Conservation (phyloP, 306 rosid genomes). For the Potentilla sterilis region DNA sequence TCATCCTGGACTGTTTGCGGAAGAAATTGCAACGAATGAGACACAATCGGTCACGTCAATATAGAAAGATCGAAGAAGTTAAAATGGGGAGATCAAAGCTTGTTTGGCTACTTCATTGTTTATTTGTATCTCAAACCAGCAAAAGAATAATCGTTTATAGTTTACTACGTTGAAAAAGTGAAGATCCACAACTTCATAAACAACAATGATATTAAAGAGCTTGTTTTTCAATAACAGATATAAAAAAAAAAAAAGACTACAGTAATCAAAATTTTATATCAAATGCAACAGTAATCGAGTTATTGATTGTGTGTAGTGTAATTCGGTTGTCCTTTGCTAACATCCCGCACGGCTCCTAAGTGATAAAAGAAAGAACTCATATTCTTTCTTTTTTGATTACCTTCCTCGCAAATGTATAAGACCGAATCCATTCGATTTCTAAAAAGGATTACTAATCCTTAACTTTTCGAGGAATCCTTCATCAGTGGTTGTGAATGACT, state of each 20-base stretch:
- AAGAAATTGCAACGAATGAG: slow-evolving; percentile 12
- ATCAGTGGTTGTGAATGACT: too few relatives aligned
- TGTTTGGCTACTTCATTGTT: neutral
- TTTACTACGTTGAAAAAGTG: neutral
- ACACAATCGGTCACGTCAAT: neutral
- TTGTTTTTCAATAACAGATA: neutral
- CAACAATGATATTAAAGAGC: neutral
- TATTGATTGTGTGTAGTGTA: neutral
- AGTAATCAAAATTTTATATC: neutral
- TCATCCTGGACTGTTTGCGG: neutral
- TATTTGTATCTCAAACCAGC: neutral
- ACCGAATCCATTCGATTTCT: too few relatives aligned
- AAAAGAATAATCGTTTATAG: neutral
- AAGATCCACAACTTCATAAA: neutral
- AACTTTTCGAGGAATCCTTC: too few relatives aligned
- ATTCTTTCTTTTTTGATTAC: too few relatives aligned
- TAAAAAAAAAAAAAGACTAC: neutral
- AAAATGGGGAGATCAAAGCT: neutral
- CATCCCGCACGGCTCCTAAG: too few relatives aligned
- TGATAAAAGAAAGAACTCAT: too few relatives aligned
- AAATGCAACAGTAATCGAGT: neutral
- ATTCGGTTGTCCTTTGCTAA: neutral
- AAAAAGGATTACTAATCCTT: too few relatives aligned
- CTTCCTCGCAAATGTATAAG: too few relatives aligned
- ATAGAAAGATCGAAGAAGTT: neutral